Conservation (phyloP, 106 monocot species). For the Dendrobium nobile region DNA sequence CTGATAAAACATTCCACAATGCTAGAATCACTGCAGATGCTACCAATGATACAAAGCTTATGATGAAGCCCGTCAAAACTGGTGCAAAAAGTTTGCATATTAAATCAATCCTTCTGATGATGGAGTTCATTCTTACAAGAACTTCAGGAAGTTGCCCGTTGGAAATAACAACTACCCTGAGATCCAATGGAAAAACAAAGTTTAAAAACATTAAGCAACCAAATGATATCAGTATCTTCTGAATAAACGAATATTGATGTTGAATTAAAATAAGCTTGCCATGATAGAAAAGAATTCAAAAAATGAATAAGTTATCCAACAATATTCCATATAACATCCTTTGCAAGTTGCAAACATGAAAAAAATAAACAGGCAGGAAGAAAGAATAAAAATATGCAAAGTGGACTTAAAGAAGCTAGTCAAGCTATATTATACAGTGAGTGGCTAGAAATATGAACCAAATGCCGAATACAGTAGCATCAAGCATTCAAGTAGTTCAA, state of each 20-base stretch:
- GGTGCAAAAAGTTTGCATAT: slow-evolving; percentile 87
- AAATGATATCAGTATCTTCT: not conserved
- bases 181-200: not conserved
- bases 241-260: not conserved
- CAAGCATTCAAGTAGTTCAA: too few species aligned
- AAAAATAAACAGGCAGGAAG: too few species aligned
- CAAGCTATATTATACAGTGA: too few species aligned
- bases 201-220: not conserved
- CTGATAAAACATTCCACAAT: slow-evolving; percentile 64
- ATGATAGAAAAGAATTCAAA: too few species aligned
- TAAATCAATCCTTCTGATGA: slow-evolving; percentile 82
- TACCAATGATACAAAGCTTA: slow-evolving; percentile 75
- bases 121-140: slow-evolving; percentile 74
- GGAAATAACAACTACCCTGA: slow-evolving; percentile 91
- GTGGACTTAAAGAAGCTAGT: too few species aligned
- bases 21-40: slow-evolving; percentile 67
- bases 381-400: too few species aligned
- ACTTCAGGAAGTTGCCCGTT: slow-evolving; percentile 43
- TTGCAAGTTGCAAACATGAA: too few species aligned
- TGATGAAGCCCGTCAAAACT: slow-evolving; percentile 78
- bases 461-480: too few species aligned
- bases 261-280: too few species aligned
- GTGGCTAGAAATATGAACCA: too few species aligned
- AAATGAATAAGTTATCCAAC: too few species aligned
- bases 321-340: too few species aligned